Percentiles rank a stretch among this genome's conserved stretches.
Conservation (phyloP, 2,329 filamentous ascomycete species). For the Verruconis gallopava region DNA sequence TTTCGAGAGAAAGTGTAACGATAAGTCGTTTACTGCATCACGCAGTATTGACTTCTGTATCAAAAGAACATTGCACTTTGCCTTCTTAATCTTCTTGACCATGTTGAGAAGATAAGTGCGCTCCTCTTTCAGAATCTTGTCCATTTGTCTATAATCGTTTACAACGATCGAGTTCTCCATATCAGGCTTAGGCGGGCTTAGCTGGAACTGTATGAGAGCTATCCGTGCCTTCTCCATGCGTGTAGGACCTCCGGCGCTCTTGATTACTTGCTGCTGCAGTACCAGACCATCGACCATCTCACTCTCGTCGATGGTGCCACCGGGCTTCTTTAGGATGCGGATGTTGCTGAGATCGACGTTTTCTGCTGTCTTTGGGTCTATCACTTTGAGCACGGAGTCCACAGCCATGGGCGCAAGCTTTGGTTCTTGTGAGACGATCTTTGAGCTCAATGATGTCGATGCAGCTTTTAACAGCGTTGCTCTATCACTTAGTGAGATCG, state of each 20-base stretch:
- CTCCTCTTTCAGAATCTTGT: slow-evolving; percentile 99
- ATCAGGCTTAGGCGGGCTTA: slow-evolving; percentile 96
- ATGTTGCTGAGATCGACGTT: slow-evolving; percentile 97
- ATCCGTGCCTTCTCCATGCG: slow-evolving; percentile 97
- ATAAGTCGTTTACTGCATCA: slow-evolving; percentile 95
- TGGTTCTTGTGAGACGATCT: slow-evolving; percentile 96
- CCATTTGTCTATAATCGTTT: slow-evolving; percentile 99
- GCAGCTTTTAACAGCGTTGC: slow-evolving; percentile 88
- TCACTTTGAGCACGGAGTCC: slow-evolving; percentile 88
- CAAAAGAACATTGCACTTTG: slow-evolving; percentile 95
- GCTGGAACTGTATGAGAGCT: slow-evolving; percentile 94
- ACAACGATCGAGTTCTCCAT: slow-evolving; percentile 99
- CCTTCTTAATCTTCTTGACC: slow-evolving; percentile 99
- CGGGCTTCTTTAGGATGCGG: slow-evolving; percentile 91
- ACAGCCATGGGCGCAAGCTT: slow-evolving; percentile 97
- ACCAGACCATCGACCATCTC: slow-evolving; percentile 94
- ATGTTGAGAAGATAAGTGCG: slow-evolving; percentile 95
- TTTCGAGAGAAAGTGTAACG: slow-evolving; percentile 93
- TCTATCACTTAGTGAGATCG: slow-evolving; percentile 78
- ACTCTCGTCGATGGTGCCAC: slow-evolving; percentile 95
- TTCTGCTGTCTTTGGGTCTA: slow-evolving; percentile 87
- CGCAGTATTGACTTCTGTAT: slow-evolving; percentile 98
- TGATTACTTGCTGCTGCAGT: slow-evolving; percentile 82
- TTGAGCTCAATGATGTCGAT: slow-evolving; percentile 92
- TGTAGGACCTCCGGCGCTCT: slow-evolving; percentile 79